Evolutionary conservation across 441 rosid genomes (phyloP).

Genomic region (Croton setiger): DNA sequence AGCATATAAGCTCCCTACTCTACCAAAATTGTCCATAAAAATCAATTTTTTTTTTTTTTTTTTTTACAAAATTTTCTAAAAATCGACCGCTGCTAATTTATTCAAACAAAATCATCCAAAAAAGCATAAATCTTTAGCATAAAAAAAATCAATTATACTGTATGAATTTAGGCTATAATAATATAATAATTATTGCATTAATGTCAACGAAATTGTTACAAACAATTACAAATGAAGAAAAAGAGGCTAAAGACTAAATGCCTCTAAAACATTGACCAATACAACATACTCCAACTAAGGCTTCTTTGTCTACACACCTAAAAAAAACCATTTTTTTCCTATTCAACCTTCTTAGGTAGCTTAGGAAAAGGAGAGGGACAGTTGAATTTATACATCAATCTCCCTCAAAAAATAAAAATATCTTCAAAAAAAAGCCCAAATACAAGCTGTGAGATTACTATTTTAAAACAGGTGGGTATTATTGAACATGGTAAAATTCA

Average conservation of each 20-base stretch:
- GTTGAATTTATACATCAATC: conserved; percentile 25
- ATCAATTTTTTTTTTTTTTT: too few relatives aligned
- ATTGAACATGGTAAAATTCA: conserved; percentile 33
- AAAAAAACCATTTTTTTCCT: conserved; percentile 17
- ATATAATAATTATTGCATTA: conserved; percentile 9
- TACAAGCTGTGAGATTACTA: conserved; percentile 32
- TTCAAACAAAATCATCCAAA: too few relatives aligned
- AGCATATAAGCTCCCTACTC: too few relatives aligned
- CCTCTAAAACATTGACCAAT: conserved; percentile 28
- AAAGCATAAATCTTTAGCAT: not conserved
- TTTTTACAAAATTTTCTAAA: too few relatives aligned
- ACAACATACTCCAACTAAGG: conserved; percentile 21
- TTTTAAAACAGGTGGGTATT: conserved; percentile 33
- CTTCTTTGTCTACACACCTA: conserved; percentile 26
- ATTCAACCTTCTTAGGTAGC: conserved; percentile 13
- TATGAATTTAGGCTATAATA: too few relatives aligned
- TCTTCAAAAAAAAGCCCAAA: conserved; percentile 17
- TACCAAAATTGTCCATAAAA: too few relatives aligned
- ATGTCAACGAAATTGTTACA: conserved; percentile 20
- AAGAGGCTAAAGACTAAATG: conserved; percentile 20
- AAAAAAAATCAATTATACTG: not conserved
- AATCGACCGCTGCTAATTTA: too few relatives aligned
- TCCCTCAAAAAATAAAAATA: conserved; percentile 10
- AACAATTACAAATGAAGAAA: conserved; percentile 15
- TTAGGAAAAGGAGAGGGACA: not conserved